These are phyloP conservation scores for Melampsora americana DNA, from an alignment of 1,284 basidiomycete species.

Conservation along the genomic window DNA sequence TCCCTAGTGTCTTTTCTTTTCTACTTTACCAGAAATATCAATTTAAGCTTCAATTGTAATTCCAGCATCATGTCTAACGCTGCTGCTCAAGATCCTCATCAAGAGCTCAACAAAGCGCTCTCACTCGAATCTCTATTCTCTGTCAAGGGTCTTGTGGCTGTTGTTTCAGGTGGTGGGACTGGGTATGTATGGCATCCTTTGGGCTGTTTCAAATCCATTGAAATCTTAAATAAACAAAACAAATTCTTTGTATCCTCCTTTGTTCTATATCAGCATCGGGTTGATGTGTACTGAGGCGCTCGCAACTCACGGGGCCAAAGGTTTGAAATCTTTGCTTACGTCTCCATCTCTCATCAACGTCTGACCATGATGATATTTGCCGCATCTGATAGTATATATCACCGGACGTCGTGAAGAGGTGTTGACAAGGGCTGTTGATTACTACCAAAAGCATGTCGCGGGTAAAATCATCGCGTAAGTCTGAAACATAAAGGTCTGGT, in stretches of 20 bases:
- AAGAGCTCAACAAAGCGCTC: constrained; percentile 38
- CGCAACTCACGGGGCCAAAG: constrained; percentile 37
- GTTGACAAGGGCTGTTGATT: constrained; percentile 30
- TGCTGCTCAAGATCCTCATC: constrained; percentile 16
- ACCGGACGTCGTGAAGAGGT: constrained; percentile 34
- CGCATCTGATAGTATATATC: constrained; percentile 14
- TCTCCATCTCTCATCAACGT: no score
- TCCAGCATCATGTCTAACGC: constrained; percentile 17
- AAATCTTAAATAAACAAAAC: background rate
- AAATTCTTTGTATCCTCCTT: background rate
- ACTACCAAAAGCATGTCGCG: constrained; percentile 30
- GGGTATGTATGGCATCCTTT: constrained; percentile 14
- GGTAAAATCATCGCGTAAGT: constrained; percentile 39
- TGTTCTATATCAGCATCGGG: constrained; percentile 26
- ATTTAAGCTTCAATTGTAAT: no score
- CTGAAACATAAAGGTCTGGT: no score
- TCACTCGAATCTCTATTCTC: constrained; percentile 35
- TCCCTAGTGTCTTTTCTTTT: no score
- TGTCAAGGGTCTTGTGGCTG: constrained; percentile 29
- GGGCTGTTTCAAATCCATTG: background rate
- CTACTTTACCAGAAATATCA: no score
- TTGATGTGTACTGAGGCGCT: constrained; percentile 38
- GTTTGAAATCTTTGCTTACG: background rate
- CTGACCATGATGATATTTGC: no score
- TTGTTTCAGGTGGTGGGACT: constrained; percentile 38